phyloP scores from a whole-genome alignment of 331 rosid genomes.

The Stylosanthes scabra region DNA sequence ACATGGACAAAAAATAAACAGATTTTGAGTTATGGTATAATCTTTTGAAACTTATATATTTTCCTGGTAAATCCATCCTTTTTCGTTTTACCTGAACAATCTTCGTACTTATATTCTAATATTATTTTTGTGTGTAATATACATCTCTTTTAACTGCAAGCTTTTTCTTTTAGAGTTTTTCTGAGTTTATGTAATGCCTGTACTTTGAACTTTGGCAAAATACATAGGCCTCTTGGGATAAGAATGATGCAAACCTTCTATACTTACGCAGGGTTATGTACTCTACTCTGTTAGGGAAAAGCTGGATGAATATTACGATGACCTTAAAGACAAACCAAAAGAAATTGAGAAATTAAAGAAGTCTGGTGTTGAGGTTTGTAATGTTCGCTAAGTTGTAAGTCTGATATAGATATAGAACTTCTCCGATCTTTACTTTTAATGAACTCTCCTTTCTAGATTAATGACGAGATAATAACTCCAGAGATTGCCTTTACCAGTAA shows the following conservation, averaged over 20 bases:
- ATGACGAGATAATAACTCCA: conserved; percentile 80
- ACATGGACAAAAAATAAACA: not conserved
- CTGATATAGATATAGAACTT: conserved; percentile 27
- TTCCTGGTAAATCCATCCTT: conserved; percentile 5
- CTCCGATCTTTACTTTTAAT: conserved; percentile 29
- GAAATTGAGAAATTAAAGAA: conserved; percentile 96
- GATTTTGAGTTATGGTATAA: conserved; percentile 6
- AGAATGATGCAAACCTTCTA: conserved; percentile 8
- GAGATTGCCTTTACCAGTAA: conserved; percentile 98
- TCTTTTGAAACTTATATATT: conserved; percentile 7
- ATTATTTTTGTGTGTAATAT: not conserved
- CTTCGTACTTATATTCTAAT: not conserved
- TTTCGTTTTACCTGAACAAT: not conserved
- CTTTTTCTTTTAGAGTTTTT: not conserved
- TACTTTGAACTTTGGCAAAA: not conserved
- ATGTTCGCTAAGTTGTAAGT: conserved; percentile 22
- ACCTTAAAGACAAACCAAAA: conserved; percentile 69
- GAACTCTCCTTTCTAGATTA: conserved; percentile 68
- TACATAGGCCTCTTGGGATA: not conserved
- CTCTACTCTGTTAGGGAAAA: conserved; percentile 91
- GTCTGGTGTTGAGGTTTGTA: conserved; percentile 89
- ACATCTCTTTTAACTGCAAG: not conserved
- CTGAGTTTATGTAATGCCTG: not conserved
- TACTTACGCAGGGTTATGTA: conserved; percentile 81
- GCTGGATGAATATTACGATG: conserved; percentile 84